These are phyloP conservation scores for Camelina laxa DNA, from an alignment of 345 rosid genomes.

Conservation along the genomic window DNA sequence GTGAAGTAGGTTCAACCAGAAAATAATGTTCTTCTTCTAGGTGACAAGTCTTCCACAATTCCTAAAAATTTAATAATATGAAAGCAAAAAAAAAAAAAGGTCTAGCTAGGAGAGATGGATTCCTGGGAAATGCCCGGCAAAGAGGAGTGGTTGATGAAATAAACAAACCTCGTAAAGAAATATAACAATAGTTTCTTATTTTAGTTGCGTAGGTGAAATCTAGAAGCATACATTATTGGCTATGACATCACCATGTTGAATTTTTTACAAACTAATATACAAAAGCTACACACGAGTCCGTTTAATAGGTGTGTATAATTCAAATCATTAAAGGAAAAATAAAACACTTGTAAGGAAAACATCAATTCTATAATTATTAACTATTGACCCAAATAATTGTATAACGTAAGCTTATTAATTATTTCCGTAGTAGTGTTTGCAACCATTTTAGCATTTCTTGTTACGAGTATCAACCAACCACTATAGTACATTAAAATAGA, in stretches of 20 bases:
- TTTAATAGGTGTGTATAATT: neutral
- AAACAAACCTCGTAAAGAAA: constrained; percentile 26
- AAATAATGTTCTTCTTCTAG: neutral
- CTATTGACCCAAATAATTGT: neutral
- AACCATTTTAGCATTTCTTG: neutral
- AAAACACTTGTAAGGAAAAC: neutral
- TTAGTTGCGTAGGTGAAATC: constrained; percentile 1
- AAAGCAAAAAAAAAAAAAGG: neutral
- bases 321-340: neutral
- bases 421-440: neutral
- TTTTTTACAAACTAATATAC: constrained; percentile 7
- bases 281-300: neutral
- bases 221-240: constrained; percentile 24
- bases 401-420: neutral
- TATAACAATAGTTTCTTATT: neutral
- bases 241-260: constrained; percentile 37
- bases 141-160: constrained; percentile 39
- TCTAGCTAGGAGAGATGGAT: constrained; percentile 29
- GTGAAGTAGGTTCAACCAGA: neutral
- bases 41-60: neutral
- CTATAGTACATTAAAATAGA: neutral
- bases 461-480: neutral
- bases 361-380: neutral
- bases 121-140: constrained; percentile 32
- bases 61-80: neutral